Base-by-base conservation (phyloP, 2,329 filamentous ascomycete genomes). In the Microcyclospora tardicrescens region DNA sequence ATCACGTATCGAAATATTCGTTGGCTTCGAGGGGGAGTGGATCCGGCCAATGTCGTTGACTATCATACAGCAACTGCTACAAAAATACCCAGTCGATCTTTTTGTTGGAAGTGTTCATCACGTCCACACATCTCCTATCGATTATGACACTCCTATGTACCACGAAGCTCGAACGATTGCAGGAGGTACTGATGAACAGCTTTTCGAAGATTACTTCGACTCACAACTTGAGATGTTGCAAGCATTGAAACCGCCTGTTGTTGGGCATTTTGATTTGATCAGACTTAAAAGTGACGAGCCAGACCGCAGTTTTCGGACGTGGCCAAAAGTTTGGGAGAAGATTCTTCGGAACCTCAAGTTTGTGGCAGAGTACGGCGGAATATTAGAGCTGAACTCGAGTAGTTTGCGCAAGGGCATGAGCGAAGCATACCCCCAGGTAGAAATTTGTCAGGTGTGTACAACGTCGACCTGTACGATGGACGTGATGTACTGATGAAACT, bases 91-190 rank as follows among this genome's bases (percentile, higher is more conserved):
- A 9, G 72, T 93, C 44, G 89, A 96, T 63, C 84, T 93, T 63
- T 94, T 95, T 65, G 72, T 98, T 55, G 91, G 91, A 41, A 93
- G 84, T 1, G 72, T 96, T 35, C 91, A 98, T 63, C 91, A 98
- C 61, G 82, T 87, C 6, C 76, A 84, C 54, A 78, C 78, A 12
- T 69, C 89, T 33, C 87, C 91, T 6, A 94, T 98, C 54, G 91
- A 98, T 66, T 94, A 82, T 58, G 81, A 93, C 62, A 62, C 61
- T 5, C 63, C 66, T 0, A 70, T 73, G 57, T 96, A 91, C 57
- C 64, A 68, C 14, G 59, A 65, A 12, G 83, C 83, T n/a, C 65
- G 77, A 33, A 60, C 66, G 5, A 48, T 58, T 12, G 66, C 69
- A 40, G 77, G 65, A 37, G 77, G 74, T 1, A 72, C 69, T 0